Conservation (phyloP, 129 eudicot species). For the Lactuca saligna region DNA sequence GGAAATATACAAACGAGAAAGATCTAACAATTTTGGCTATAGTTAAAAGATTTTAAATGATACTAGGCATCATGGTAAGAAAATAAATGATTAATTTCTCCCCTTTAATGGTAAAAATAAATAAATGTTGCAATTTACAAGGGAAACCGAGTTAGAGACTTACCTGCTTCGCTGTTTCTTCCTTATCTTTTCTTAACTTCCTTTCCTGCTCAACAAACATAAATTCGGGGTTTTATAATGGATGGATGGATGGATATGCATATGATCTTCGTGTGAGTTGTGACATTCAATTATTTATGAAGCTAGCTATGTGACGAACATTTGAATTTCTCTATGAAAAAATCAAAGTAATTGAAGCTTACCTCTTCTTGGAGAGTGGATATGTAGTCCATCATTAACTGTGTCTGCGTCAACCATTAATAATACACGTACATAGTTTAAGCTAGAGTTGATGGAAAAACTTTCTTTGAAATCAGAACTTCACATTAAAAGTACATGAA, state of each 20-base stretch:
- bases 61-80: neutral
- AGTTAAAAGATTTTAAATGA: neutral
- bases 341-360: neutral
- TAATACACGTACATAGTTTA: neutral
- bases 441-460: no score
- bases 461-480: neutral
- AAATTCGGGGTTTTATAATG: neutral
- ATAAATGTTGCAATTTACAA: neutral
- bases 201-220: constrained; percentile 17
- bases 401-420: constrained; percentile 2
- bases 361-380: constrained; percentile 7
- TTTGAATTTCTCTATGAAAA: no score
- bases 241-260: neutral
- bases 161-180: constrained; percentile 18
- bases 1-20: neutral
- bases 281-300: no score
- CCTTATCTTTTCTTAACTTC: constrained; percentile 11
- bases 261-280: neutral
- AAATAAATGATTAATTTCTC: neutral
- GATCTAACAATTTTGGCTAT: neutral
- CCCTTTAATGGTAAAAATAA: no score
- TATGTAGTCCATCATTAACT: constrained; percentile 6
- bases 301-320: no score
- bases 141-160: neutral
- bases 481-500: neutral